Percentiles rank a stretch among this genome's conserved stretches.
Conservation (phyloP, 1,284 basidiomycete genomes). For the Ceratobasidium sp. region DNA sequence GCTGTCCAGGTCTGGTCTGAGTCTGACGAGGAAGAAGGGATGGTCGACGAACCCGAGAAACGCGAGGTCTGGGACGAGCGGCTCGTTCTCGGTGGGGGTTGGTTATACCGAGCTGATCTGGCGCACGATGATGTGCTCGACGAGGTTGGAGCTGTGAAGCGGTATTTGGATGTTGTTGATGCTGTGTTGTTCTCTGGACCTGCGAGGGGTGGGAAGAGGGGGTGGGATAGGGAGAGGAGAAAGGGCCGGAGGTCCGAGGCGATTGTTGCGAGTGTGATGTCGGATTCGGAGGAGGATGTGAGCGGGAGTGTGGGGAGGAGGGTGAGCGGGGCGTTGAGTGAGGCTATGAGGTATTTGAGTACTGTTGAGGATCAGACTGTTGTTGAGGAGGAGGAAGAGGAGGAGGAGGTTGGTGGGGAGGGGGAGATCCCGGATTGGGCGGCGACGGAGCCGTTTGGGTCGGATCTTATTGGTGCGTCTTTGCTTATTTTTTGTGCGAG, state of each 20-base stretch:
- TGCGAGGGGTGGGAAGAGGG: constrained; percentile 63
- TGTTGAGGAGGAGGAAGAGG: constrained; percentile 65
- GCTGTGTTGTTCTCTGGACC: constrained; percentile 75
- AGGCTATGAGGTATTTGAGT: constrained; percentile 63
- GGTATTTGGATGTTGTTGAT: constrained; percentile 81
- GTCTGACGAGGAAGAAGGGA: constrained; percentile 64
- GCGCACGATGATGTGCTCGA: constrained; percentile 67
- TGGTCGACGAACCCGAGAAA: constrained; percentile 68
- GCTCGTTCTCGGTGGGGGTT: constrained; percentile 80
- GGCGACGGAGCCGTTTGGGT: constrained; percentile 66
- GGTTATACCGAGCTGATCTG: constrained; percentile 81
- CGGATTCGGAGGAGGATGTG: constrained; percentile 53
- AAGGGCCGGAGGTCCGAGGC: constrained; percentile 56
- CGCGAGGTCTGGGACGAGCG: constrained; percentile 82
- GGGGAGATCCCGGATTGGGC: constrained; percentile 86
- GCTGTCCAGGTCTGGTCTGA: constrained; percentile 84
- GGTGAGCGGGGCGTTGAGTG: constrained; percentile 56
- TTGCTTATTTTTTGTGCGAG: constrained; percentile 19
- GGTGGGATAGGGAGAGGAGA: constrained; percentile 63
- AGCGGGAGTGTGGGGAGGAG: constrained; percentile 68
- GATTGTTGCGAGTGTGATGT: constrained; percentile 54
- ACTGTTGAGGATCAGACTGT: constrained; percentile 64
- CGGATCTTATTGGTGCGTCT: constrained; percentile 69
- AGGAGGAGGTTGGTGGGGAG: constrained; percentile 66
- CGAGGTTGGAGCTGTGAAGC: constrained; percentile 70